Conservation (phyloP, 495 filamentous ascomycete species). For the Thermothielavioides terrestris region DNA sequence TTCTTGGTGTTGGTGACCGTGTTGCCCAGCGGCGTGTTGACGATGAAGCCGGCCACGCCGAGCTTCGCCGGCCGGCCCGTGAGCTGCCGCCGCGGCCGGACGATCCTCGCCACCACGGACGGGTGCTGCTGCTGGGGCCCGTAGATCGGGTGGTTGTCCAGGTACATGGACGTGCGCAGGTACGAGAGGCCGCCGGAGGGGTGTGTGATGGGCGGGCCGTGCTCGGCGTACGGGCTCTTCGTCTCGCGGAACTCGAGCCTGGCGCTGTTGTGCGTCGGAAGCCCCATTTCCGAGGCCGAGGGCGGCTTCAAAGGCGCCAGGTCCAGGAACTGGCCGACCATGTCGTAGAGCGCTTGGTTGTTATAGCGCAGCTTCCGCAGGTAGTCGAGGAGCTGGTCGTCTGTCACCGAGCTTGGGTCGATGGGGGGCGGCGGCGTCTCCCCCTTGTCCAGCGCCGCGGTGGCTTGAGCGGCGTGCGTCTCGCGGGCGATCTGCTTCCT, state of each 20-base stretch:
- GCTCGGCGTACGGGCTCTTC: conserved; percentile 43
- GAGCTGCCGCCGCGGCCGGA: conserved; percentile 42
- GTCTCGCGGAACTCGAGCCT: conserved; percentile 11
- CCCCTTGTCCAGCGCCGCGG: conserved; percentile 43
- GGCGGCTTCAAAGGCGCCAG: conserved; percentile 35
- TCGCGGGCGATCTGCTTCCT: conserved; percentile 37
- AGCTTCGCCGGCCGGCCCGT: conserved; percentile 15
- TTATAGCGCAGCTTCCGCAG: conserved; percentile 52
- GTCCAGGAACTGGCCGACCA: conserved; percentile 49
- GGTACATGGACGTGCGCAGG: conserved; percentile 56
- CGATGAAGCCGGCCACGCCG: conserved; percentile 45
- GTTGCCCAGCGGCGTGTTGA: conserved; percentile 21
- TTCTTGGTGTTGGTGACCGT: conserved; percentile 20
- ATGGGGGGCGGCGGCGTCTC: conserved; percentile 25
- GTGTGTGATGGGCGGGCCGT: conserved; percentile 74
- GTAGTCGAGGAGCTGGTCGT: conserved; percentile 52
- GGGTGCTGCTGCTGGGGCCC: conserved; percentile 60
- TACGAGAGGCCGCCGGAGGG: conserved; percentile 88
- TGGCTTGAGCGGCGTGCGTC: conserved; percentile 34
- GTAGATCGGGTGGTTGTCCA: conserved; percentile 72
- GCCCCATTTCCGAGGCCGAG: neutral
- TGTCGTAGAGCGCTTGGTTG: conserved; percentile 33
- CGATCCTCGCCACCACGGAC: conserved; percentile 60
- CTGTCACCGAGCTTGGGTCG: conserved; percentile 39
- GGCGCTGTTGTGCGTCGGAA: neutral